Evolutionary conservation across 345 rosid genomes (phyloP), one percentile per base, ranked within the genome.

Genomic region (Nasturtium officinale): DNA sequence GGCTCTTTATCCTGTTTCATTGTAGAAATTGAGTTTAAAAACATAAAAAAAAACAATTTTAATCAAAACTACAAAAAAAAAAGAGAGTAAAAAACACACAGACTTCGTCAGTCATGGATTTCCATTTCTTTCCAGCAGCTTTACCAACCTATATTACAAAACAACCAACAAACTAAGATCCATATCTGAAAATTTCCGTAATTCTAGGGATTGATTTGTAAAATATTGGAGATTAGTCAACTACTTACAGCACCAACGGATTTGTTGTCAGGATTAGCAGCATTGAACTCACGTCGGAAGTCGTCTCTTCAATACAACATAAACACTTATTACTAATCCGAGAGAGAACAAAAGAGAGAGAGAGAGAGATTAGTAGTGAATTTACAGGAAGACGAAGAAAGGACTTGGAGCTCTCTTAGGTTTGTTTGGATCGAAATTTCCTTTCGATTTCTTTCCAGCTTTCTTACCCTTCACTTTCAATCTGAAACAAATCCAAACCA

Each of bases 61-160:
- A n/a, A n/a, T n/a, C n/a, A n/a, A n/a, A 23, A 23, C 1, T 23
- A 23, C 1, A 23, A 23, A 23, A 23, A 23, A 23, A 23, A 23
- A 1, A 23, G 2, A 2, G 5, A 3, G 18, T 5, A 4, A 42
- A 17, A 17, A 72, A 23, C 25, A 43, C 12, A 84, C 86, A 82
- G 65, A 89, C 97, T 43, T 82, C 89, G 1, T 79, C 88, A 2
- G 81, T 70, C 88, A 91, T 30, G 0, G 84, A 72, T 64, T 86
- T 89, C 97, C 97, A 91, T 70, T 85, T 86, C 12, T 53, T 83
- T 45, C 97, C 96, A 40, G 87, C 90, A 70, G 96, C 97, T 73
- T 80, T 91, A 7, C 93, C 91, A 29, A 89, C 96, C 97, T 91
- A 78, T 30, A 5, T 69, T 26, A 5, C 57, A 33, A n/a, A 53